Percentiles rank a stretch among this genome's conserved stretches.
These are phyloP conservation scores for Aspergillus asperescens DNA, from an alignment of 495 filamentous ascomycete genomes.

Conservation along the genomic window DNA sequence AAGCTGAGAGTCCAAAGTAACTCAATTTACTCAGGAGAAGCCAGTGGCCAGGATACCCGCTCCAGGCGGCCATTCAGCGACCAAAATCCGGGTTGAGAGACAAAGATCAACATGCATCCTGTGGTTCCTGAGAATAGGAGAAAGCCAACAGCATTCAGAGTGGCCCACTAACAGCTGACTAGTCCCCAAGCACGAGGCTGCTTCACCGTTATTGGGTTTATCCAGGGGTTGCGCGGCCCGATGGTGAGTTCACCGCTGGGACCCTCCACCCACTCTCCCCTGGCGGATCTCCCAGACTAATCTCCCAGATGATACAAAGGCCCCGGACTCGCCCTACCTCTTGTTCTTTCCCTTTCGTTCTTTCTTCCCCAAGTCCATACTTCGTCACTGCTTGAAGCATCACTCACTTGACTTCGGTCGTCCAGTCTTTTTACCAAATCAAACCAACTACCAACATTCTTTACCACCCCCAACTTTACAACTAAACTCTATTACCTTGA, in stretches of 20 bases:
- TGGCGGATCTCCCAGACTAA: constrained; percentile 37
- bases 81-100: not conserved
- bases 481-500: constrained; percentile 29
- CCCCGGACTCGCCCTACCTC: constrained; percentile 25
- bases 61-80: constrained; percentile 4
- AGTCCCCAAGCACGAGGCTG: constrained; percentile 15
- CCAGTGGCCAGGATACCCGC: not conserved
- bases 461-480: constrained; percentile 21
- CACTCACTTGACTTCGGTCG: constrained; percentile 50
- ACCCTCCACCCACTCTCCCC: constrained; percentile 18
- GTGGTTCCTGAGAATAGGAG: constrained; percentile 4
- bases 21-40: constrained; percentile 8
- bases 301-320: constrained; percentile 46
- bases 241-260: constrained; percentile 11
- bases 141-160: not conserved
- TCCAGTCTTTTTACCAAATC: constrained; percentile 48
- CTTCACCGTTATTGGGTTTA: constrained; percentile 5
- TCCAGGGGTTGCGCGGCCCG: not conserved
- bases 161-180: not conserved
- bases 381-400: constrained; percentile 36
- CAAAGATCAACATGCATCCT: not conserved
- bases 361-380: constrained; percentile 37
- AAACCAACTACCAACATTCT: constrained; percentile 43
- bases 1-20: not conserved
- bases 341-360: constrained; percentile 24